Evolutionary conservation across 495 filamentous ascomycete genomes (phyloP).

Genomic region (Penicillium mononematosum): DNA sequence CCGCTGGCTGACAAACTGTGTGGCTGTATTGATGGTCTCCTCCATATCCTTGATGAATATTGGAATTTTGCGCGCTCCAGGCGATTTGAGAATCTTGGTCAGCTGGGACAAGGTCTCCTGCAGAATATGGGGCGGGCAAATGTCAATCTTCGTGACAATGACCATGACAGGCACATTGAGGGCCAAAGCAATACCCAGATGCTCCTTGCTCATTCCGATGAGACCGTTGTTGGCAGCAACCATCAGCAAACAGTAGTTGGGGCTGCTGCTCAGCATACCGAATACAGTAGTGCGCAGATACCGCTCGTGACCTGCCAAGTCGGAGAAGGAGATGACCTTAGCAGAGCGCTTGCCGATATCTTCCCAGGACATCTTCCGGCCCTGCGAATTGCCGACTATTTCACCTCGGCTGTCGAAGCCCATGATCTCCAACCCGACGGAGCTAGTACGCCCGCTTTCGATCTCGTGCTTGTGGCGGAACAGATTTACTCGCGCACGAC

Average conservation of each 20-base stretch:
- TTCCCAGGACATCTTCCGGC: slow-evolving; percentile 91
- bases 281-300: slow-evolving; percentile 97
- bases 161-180: slow-evolving; percentile 98
- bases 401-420: slow-evolving; percentile 90
- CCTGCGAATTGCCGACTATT: slow-evolving; percentile 77
- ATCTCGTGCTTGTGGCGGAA: slow-evolving; percentile 98
- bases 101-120: slow-evolving; percentile 93
- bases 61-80: slow-evolving; percentile 93
- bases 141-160: slow-evolving; percentile 98
- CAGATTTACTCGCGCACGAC: slow-evolving; percentile 91
- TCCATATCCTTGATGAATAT: slow-evolving; percentile 91
- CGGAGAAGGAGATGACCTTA: slow-evolving; percentile 96
- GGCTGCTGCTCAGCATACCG: slow-evolving; percentile 88
- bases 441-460: slow-evolving; percentile 90
- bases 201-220: slow-evolving; percentile 97
- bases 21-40: slow-evolving; percentile 91
- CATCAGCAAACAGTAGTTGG: slow-evolving; percentile 97
- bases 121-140: slow-evolving; percentile 93
- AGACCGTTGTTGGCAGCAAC: slow-evolving; percentile 97
- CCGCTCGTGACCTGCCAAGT: slow-evolving; percentile 91
- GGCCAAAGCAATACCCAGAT: slow-evolving; percentile 91
- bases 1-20: slow-evolving; percentile 90
- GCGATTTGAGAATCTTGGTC: slow-evolving; percentile 86
- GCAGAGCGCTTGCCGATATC: slow-evolving; percentile 92
- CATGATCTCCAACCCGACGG: slow-evolving; percentile 98